phyloP scores from a whole-genome alignment of 2,329 filamentous ascomycete genomes.

The Penicillium sp. region DNA sequence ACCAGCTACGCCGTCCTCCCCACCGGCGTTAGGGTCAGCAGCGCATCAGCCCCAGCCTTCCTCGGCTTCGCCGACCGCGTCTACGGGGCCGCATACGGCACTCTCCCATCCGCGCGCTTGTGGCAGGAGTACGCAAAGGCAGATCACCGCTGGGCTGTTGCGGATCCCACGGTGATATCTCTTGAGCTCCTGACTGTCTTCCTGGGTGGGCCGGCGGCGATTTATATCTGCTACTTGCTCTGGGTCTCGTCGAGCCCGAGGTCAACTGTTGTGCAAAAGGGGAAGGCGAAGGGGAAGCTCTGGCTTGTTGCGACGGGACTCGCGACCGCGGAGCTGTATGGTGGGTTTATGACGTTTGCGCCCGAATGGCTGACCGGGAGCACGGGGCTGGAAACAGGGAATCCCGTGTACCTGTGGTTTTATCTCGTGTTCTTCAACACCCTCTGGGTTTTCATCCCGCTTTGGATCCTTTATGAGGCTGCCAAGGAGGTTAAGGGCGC shows the following conservation, averaged over 20 bases:
- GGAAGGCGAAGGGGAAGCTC: slow-evolving; percentile 40
- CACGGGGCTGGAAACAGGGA: slow-evolving; percentile 61
- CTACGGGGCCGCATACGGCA: slow-evolving; percentile 65
- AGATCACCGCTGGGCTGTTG: slow-evolving; percentile 64
- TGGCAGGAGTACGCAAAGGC: slow-evolving; percentile 72
- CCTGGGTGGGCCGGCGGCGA: slow-evolving; percentile 61
- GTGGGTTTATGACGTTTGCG: slow-evolving; percentile 68
- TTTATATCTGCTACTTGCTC: slow-evolving; percentile 61
- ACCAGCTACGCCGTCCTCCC: slow-evolving; percentile 64
- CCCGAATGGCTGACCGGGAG: slow-evolving; percentile 68
- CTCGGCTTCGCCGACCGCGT: slow-evolving; percentile 58
- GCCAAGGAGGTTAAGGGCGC: slow-evolving; percentile 50
- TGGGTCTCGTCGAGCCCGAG: slow-evolving; percentile 35
- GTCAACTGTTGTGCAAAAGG: slow-evolving; percentile 25
- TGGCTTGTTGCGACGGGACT: slow-evolving; percentile 64
- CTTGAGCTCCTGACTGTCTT: slow-evolving; percentile 67
- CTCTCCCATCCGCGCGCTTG: slow-evolving; percentile 56
- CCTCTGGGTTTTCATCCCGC: slow-evolving; percentile 64
- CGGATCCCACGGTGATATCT: slow-evolving; percentile 63
- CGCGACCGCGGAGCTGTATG: slow-evolving; percentile 68
- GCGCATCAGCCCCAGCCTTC: slow-evolving; percentile 52
- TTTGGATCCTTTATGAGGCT: slow-evolving; percentile 61
- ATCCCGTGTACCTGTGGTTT: slow-evolving; percentile 67
- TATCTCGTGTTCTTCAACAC: slow-evolving; percentile 69
- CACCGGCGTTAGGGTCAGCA: slow-evolving; percentile 28